phyloP scores from a whole-genome alignment of 768 basidiomycete genomes.

The Psilocybe cyanescens region DNA sequence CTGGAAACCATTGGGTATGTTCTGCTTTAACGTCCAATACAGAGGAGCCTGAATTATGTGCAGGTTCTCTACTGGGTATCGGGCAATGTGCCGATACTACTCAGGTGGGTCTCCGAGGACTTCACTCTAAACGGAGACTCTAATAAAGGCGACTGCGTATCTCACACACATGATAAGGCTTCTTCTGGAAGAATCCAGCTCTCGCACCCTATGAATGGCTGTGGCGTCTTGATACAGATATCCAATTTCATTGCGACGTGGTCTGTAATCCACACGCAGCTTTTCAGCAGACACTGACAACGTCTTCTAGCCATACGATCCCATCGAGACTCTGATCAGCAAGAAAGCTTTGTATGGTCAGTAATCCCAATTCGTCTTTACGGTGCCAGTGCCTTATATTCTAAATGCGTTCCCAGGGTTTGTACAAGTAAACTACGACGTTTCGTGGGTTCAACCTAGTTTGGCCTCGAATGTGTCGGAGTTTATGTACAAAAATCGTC shows the following conservation, averaged over 20 bases:
- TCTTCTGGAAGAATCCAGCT: conserved; percentile 33
- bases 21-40: not conserved
- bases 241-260: conserved; percentile 35
- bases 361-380: not conserved
- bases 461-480: conserved; percentile 32
- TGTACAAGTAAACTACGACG: conserved; percentile 30
- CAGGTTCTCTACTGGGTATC: conserved; percentile 31
- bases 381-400: not conserved
- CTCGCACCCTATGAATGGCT: conserved; percentile 31
- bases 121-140: not conserved
- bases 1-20: conserved; percentile 26
- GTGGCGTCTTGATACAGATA: conserved; percentile 34
- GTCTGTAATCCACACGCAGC: conserved; percentile 17
- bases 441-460: conserved; percentile 29
- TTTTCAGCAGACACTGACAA: not conserved
- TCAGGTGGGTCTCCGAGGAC: conserved; percentile 24
- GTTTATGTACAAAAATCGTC: conserved; percentile 19
- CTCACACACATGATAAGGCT: conserved; percentile 20
- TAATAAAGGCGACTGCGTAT: not conserved
- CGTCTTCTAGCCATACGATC: conserved; percentile 29
- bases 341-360: conserved; percentile 29
- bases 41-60: not conserved
- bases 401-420: conserved; percentile 21
- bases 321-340: conserved; percentile 26
- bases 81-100: conserved; percentile 34